Evolutionary conservation across 805 yeast genomes (phyloP).

Genomic region (Candida argentea): DNA sequence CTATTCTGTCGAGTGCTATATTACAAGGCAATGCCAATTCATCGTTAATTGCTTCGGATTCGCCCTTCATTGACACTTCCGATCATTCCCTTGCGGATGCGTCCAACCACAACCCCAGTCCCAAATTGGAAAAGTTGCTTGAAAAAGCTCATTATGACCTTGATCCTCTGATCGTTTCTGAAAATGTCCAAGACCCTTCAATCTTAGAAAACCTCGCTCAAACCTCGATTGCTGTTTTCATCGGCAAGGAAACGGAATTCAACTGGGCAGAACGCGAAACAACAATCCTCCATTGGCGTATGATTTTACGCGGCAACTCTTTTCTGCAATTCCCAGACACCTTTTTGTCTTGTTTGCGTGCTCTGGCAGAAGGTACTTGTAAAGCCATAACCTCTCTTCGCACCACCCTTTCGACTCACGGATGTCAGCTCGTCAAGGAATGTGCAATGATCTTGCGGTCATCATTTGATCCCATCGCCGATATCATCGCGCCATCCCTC

Average conservation of each 20-base stretch:
- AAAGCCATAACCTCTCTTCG: constrained; percentile 67
- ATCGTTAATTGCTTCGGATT: too few relatives aligned
- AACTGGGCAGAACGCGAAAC: constrained; percentile 78
- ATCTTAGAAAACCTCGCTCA: constrained; percentile 10
- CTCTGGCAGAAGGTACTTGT: constrained; percentile 42
- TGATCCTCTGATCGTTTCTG: constrained; percentile 27
- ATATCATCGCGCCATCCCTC: constrained; percentile 37
- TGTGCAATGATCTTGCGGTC: constrained; percentile 31
- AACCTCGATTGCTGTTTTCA: constrained; percentile 31
- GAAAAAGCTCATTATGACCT: constrained; percentile 21
- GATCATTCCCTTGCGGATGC: too few relatives aligned
- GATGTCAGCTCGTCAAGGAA: constrained; percentile 73
- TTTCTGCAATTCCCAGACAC: constrained; percentile 25
- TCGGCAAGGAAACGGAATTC: constrained; percentile 72
- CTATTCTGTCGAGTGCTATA: too few relatives aligned
- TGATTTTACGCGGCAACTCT: constrained; percentile 50
- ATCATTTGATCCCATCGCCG: constrained; percentile 39
- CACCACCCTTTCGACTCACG: constrained; percentile 70
- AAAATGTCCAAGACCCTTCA: constrained; percentile 16
- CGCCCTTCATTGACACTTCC: too few relatives aligned
- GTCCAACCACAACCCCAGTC: constrained; percentile 2
- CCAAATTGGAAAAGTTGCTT: constrained; percentile 8
- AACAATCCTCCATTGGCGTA: constrained; percentile 45
- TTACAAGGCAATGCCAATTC: too few relatives aligned
- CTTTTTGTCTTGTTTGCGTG: constrained; percentile 22